phyloP scores from a whole-genome alignment of 257 asterid species.

The Cinchona pubescens region DNA sequence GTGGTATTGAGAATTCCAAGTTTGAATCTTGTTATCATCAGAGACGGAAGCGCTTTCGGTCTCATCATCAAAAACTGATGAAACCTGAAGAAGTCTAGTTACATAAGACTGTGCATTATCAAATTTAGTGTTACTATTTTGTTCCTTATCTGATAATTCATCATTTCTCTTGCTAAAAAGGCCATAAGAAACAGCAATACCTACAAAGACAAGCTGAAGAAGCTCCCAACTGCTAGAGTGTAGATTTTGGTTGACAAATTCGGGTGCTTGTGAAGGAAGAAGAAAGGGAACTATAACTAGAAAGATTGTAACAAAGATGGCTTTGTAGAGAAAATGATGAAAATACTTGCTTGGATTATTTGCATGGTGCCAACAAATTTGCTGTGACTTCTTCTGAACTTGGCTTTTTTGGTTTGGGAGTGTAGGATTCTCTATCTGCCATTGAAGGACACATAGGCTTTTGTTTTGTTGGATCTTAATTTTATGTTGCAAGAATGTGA shows the following conservation, averaged over 20 bases:
- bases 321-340: constrained; percentile 52
- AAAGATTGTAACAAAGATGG: constrained; percentile 46
- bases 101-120: constrained; percentile 68
- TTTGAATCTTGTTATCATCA: constrained; percentile 51
- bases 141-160: constrained; percentile 49
- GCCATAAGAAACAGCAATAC: constrained; percentile 93
- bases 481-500: constrained; percentile 22
- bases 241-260: constrained; percentile 54
- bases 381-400: constrained; percentile 21
- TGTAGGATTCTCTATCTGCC: constrained; percentile 45
- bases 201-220: constrained; percentile 82
- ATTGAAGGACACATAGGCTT: constrained; percentile 36
- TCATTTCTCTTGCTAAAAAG: constrained; percentile 78
- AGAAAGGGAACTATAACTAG: constrained; percentile 58
- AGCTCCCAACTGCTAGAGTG: constrained; percentile 83
- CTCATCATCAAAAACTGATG: constrained; percentile 88
- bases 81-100: constrained; percentile 66
- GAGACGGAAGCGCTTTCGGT: constrained; percentile 40
- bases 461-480: constrained; percentile 23
- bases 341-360: constrained; percentile 46
- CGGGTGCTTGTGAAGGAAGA: constrained; percentile 69
- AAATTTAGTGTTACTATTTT: constrained; percentile 18
- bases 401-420: constrained; percentile 30
- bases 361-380: constrained; percentile 41
- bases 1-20: constrained; percentile 68